A percentile compares a stretch with the other conserved stretches of the same genome.
phyloP scores from a whole-genome alignment of 768 basidiomycete species.

The Tylopilus balloui region DNA sequence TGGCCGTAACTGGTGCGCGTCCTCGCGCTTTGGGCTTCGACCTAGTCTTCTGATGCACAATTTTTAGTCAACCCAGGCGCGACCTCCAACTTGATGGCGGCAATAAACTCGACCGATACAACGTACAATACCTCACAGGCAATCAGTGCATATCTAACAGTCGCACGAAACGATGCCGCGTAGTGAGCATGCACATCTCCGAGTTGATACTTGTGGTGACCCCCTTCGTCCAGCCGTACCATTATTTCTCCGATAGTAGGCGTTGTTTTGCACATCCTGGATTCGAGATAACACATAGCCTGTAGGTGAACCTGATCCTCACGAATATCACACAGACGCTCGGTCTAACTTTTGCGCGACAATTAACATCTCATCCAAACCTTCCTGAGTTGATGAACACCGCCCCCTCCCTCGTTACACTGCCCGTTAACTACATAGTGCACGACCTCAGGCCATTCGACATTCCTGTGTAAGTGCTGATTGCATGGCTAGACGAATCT shows the following conservation, averaged over 20 bases:
- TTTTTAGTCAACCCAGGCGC: slow-evolving; percentile 41
- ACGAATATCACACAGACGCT: slow-evolving; percentile 37
- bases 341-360: slow-evolving; percentile 29
- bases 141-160: slow-evolving; percentile 43
- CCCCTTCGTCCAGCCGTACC: slow-evolving; percentile 15
- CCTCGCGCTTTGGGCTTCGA: background rate
- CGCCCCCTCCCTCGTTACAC: slow-evolving; percentile 47
- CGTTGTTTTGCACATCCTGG: background rate
- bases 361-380: slow-evolving; percentile 26
- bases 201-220: slow-evolving; percentile 1
- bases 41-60: background rate
- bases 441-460: slow-evolving; percentile 55
- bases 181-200: slow-evolving; percentile 40
- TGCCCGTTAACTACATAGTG: slow-evolving; percentile 46
- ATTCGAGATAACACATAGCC: background rate
- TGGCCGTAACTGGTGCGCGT: slow-evolving; percentile 47
- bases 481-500: background rate
- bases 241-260: slow-evolving; percentile 13
- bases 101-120: slow-evolving; percentile 38
- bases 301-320: slow-evolving; percentile 32
- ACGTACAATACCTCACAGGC: slow-evolving; percentile 46
- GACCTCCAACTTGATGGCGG: slow-evolving; percentile 33
- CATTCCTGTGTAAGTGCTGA: slow-evolving; percentile 45
- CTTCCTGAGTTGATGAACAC: slow-evolving; percentile 36
- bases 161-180: slow-evolving; percentile 55